Base-by-base conservation (phyloP, 2,329 filamentous ascomycete species). In the Tolypocladium sp. region DNA sequence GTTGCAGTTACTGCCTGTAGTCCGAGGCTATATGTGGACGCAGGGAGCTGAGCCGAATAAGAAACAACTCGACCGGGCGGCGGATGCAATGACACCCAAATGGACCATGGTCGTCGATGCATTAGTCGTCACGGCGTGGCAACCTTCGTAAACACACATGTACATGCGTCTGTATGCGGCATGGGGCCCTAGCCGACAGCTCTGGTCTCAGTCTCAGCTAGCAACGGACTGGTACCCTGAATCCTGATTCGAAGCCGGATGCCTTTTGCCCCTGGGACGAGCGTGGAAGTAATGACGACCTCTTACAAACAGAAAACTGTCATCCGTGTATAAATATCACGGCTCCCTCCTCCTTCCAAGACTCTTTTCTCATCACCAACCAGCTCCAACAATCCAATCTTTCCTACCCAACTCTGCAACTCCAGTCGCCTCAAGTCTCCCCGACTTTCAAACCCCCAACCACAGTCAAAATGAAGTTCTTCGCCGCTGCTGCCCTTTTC, bases 391-490 rank as follows among this genome's bases (percentile, higher is more conserved):
- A 35, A 35, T 25, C 40, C 51, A 27, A 15, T 25, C 49, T 35
- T 20, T n/a, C 58, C 33, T 30, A 35, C 30, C 4, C 30, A 35
- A n/a, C 49, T 52, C n/a, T 52, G 3, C 49, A 52, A 35, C 8
- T 30, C 25, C 49, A 33, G 15, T 6, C 49, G 20, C 15, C 30
- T 56, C 30, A 27, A 51, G 20, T 54, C 38, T 41, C 25, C 20
- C 38, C 27, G 49, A 60, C 40, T 38, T 30, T 20, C 42, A 37
- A 40, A 22, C 22, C 49, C 9, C 41, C 20, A 37, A 13, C 40
- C 17, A 51, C 37, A 15, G 7, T 58, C 63, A 65, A 59, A 40
- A 66, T 66, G 64, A 61, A 66, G 60, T 62, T 64, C 62, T 44
- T 64, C 40, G 52, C 58, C 42, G 49, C 60, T 51, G 38, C 60